Evolutionary conservation across 164 flowering plant species (phyloP).

Genomic region (Magnolia changhungtana): DNA sequence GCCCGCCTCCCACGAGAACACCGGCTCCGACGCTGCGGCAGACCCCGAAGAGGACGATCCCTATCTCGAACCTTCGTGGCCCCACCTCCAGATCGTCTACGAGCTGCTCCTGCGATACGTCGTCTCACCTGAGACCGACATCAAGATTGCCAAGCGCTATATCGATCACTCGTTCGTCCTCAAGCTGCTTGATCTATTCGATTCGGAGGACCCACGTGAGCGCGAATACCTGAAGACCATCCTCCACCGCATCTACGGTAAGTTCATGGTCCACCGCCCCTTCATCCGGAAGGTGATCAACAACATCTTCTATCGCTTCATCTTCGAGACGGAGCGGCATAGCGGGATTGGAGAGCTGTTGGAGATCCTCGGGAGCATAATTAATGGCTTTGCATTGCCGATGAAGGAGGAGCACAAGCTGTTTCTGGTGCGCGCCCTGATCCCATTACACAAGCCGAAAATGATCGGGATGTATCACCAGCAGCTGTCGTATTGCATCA

Average conservation of each 20-base stretch:
- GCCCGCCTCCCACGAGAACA: conserved; percentile 62
- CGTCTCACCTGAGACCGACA: conserved; percentile 43
- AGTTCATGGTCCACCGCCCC: conserved; percentile 54
- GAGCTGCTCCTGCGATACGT: conserved; percentile 44
- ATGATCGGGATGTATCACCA: conserved; percentile 41
- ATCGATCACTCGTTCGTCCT: conserved; percentile 49
- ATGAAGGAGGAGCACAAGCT: conserved; percentile 59
- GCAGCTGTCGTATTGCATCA: conserved; percentile 48
- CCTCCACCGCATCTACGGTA: conserved; percentile 50
- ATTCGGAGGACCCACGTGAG: conserved; percentile 55
- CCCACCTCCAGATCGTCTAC: conserved; percentile 45
- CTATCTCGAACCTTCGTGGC: conserved; percentile 62
- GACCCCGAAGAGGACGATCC: conserved; percentile 81
- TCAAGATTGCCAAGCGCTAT: conserved; percentile 49
- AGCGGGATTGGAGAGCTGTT: conserved; percentile 49
- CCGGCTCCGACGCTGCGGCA: conserved; percentile 42
- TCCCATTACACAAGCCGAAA: conserved; percentile 55
- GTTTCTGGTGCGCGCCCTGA: conserved; percentile 50
- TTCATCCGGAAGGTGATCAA: conserved; percentile 50
- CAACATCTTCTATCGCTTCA: conserved; percentile 48
- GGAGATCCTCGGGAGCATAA: conserved; percentile 55
- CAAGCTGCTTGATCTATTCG: conserved; percentile 45
- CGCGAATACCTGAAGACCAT: conserved; percentile 52
- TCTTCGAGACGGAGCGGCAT: conserved; percentile 51
- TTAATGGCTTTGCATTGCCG: conserved; percentile 53